Conservation (phyloP, 202 grass and related monocot genomes). For the Schoenoplectus tabernaemontani region DNA sequence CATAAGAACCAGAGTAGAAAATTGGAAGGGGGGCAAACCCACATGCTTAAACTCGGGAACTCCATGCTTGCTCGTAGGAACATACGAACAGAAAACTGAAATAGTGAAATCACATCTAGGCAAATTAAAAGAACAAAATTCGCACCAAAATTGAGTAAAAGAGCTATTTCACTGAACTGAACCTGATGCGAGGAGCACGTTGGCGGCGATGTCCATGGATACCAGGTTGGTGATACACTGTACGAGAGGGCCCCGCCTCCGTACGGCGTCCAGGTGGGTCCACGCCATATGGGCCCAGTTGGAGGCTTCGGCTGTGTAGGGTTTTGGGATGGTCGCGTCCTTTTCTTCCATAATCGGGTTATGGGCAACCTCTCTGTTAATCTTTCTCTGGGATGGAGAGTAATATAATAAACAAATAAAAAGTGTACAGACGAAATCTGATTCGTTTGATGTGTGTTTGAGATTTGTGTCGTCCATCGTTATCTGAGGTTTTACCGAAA, state of each 20-base stretch:
- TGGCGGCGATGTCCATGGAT: conserved; percentile 85
- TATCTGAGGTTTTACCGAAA: too few species aligned
- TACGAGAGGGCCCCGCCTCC: conserved; percentile 52
- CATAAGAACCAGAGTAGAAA: not conserved
- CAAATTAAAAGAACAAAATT: not conserved
- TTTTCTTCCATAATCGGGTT: not conserved
- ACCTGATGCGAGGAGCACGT: conserved; percentile 56
- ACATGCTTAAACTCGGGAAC: too few species aligned
- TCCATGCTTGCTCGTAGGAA: too few species aligned
- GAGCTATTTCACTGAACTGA: not conserved
- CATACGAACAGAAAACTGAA: not conserved
- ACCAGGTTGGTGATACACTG: conserved; percentile 93
- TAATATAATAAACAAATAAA: not conserved
- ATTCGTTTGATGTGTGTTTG: too few species aligned
- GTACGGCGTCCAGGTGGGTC: conserved; percentile 49
- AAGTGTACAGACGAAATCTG: not conserved
- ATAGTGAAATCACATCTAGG: not conserved
- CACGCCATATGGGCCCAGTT: conserved; percentile 41
- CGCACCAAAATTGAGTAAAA: too few species aligned
- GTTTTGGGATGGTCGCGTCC: not conserved
- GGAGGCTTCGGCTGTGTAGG: not conserved
- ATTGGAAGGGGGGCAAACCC: too few species aligned
- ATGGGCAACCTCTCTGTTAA: not conserved
- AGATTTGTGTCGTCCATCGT: too few species aligned
- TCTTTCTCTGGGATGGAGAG: not conserved